Evolutionary conservation across 345 rosid species (phyloP), one percentile per base, ranked within the genome.

Genomic region (Eucalyptus albens): DNA sequence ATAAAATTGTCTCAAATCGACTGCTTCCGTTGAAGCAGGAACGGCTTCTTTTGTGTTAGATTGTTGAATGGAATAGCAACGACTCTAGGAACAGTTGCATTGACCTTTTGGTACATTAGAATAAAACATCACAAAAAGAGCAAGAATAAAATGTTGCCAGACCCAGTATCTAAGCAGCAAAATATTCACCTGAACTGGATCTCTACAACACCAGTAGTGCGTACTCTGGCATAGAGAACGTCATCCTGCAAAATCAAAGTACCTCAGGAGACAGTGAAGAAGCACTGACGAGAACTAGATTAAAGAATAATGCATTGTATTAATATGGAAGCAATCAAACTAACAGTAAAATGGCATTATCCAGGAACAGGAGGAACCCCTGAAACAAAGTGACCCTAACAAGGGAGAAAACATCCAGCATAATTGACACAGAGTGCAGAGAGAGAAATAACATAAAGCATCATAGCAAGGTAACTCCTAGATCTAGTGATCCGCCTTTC

Each of bases 151-250:
- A 37, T 16, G 85, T 77, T 11, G 85, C 19, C 60, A 87, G 29
- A 47, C 83, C 65, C 59, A 59, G 27, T 77, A 44, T 21, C 27
- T 19, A 40, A 37, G 83, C 47, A 77, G 27, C 2, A 77, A 77
- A 37, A 40, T 87, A 86, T 89, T 93, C 93, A 98, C 99, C 99
- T 97, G 97, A 98, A 98, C 91, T 98, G 99, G 91, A 98, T 97
- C 94, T 97, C 99, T 80, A 98, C 99, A 19, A 98, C 99, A 89
- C 99, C 99, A 86, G 99, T 96, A 50, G 99, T 98, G 87, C 99
- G 99, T 89, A 97, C 96, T 94, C 99, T 95, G 29, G 99, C 99
- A 92, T 95, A 95, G 33, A 98, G 99, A 90, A 98, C 95, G 91
- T 98, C 99, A 62, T 98, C 99, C 99, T 97, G 95, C 88, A 89